Percentiles rank a stretch among this genome's conserved stretches.
Evolutionary conservation across 306 rosid genomes (phyloP).

Genomic region (Biancaea sappan): DNA sequence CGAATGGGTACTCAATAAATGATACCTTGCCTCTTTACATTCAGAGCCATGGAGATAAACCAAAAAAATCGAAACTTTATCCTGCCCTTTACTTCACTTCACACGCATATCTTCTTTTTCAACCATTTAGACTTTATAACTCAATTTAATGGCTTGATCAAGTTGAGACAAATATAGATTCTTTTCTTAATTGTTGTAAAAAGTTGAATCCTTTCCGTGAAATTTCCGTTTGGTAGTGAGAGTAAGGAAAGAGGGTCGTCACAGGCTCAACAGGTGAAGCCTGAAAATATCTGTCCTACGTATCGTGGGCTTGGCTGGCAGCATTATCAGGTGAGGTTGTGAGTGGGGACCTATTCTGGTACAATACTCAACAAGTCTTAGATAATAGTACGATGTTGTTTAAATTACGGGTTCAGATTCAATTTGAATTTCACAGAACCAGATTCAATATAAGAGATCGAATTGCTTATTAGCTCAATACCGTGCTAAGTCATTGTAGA

Average conservation of each 20-base stretch:
- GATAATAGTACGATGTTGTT: too few species aligned
- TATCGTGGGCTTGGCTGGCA: conserved; percentile 24
- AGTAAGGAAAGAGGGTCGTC: conserved; percentile 23
- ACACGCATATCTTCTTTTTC: not conserved
- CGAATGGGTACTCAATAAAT: not conserved
- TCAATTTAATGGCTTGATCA: not conserved
- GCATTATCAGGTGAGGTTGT: conserved; percentile 26
- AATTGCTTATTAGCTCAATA: too few species aligned
- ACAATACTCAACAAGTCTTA: too few species aligned
- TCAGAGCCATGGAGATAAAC: not conserved
- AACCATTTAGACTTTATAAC: not conserved
- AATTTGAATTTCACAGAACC: too few species aligned
- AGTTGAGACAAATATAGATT: conserved; percentile 29
- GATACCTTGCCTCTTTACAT: conserved; percentile 18
- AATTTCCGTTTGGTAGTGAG: conserved; percentile 15
- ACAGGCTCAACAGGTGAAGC: conserved; percentile 4
- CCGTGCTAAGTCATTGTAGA: too few species aligned
- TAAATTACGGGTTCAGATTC: too few species aligned
- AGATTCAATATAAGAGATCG: too few species aligned
- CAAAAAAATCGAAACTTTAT: not conserved
- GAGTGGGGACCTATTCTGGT: conserved; percentile 14
- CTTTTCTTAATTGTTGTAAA: conserved; percentile 44
- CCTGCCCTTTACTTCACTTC: not conserved
- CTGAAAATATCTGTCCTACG: too few species aligned
- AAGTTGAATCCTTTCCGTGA: conserved; percentile 50